Conservation (phyloP, 176 grass and related monocot genomes). For the Hsuehochloa calcarea region DNA sequence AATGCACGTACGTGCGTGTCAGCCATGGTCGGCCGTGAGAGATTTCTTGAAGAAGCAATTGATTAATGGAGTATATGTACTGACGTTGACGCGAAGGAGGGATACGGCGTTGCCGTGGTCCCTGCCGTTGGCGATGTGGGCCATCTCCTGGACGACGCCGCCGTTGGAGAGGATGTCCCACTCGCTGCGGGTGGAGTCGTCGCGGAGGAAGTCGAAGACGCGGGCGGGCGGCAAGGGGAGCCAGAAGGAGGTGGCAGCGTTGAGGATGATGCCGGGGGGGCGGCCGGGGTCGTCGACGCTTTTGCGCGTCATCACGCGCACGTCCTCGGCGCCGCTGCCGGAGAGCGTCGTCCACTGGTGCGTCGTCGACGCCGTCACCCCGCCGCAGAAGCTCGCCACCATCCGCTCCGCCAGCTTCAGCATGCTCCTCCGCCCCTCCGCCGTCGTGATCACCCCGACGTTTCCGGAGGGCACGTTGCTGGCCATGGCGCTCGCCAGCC, state of each 20-base stretch:
- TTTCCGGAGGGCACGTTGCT: constrained; percentile 34
- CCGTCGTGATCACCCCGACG: constrained; percentile 48
- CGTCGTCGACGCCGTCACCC: constrained; percentile 67
- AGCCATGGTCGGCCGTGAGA: not conserved
- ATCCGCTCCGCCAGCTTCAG: constrained; percentile 78
- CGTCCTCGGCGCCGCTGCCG: constrained; percentile 62
- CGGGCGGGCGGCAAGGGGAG: constrained; percentile 49
- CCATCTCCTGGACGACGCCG: constrained; percentile 80
- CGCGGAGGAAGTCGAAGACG: constrained; percentile 75
- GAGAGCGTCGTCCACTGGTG: constrained; percentile 84
- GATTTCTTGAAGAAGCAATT: not conserved
- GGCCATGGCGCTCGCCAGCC: constrained; percentile 59
- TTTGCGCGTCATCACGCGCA: constrained; percentile 76
- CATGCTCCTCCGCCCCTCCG: constrained; percentile 72
- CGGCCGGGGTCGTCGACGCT: constrained; percentile 77
- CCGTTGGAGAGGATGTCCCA: constrained; percentile 90
- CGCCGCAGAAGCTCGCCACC: constrained; percentile 77
- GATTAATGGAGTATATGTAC: not conserved
- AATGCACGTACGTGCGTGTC: not conserved
- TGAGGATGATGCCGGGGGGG: constrained; percentile 74
- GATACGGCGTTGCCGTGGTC: constrained; percentile 82
- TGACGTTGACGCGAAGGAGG: constrained; percentile 76
- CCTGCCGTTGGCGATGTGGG: constrained; percentile 67
- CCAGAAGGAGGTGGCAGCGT: constrained; percentile 88
- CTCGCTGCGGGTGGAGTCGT: constrained; percentile 67